These are phyloP conservation scores for Podaxis sp. DNA, from an alignment of 768 basidiomycete species.

Conservation along the genomic window DNA sequence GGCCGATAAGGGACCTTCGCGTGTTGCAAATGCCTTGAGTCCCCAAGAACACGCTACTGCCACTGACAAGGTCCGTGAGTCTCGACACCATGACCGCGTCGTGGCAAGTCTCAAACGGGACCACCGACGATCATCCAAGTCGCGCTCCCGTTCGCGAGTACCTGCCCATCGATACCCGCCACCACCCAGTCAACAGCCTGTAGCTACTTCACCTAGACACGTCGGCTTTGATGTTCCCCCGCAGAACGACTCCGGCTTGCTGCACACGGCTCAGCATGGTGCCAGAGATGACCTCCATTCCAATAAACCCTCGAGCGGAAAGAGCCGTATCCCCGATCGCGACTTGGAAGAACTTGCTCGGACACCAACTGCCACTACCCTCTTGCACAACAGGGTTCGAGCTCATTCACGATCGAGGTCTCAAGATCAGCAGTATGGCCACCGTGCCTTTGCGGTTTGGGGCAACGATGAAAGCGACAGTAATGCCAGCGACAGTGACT, in stretches of 20 bases:
- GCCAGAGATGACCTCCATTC: constrained; percentile 33
- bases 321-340: constrained; percentile 62
- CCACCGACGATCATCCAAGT: constrained; percentile 31
- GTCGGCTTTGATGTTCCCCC: constrained; percentile 46
- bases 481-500: constrained; percentile 73
- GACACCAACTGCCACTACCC: constrained; percentile 11
- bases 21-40: constrained; percentile 9
- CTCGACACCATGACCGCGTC: constrained; percentile 11
- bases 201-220: constrained; percentile 42
- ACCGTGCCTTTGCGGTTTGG: constrained; percentile 75
- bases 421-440: constrained; percentile 56
- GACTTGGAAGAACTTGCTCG: constrained; percentile 41
- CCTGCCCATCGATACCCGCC: constrained; percentile 44
- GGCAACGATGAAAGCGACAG: constrained; percentile 90
- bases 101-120: constrained; percentile 12
- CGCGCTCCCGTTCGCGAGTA: constrained; percentile 43
- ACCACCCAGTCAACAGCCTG: constrained; percentile 45
- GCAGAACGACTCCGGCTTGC: constrained; percentile 28
- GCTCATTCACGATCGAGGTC: constrained; percentile 35
- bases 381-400: constrained; percentile 10
- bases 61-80: constrained; percentile 19
- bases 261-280: constrained; percentile 30
- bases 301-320: constrained; percentile 37
- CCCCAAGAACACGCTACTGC: constrained; percentile 17
- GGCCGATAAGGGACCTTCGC: constrained; percentile 30